Conservation (phyloP, 2,329 filamentous ascomycete genomes). For the Fusarium illudens region DNA sequence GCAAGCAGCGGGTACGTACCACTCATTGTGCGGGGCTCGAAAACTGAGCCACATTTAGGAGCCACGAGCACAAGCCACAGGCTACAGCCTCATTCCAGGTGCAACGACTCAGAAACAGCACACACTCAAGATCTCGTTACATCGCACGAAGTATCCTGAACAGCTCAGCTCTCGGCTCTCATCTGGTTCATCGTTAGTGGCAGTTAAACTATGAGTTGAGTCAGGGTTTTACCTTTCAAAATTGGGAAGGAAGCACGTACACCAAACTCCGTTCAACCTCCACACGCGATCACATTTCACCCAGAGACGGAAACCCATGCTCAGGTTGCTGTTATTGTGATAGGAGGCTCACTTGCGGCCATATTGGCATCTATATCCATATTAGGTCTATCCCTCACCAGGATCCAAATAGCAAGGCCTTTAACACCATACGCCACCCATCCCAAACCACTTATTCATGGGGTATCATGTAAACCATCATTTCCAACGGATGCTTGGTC, state of each 20-base stretch:
- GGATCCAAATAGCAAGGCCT: constrained; percentile 6
- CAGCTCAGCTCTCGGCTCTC: not conserved
- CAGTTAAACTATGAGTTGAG: not conserved
- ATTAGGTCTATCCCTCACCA: not conserved
- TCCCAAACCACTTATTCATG: constrained; percentile 7
- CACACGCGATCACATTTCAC: not conserved
- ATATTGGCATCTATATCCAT: constrained; percentile 11
- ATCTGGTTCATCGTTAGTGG: not conserved
- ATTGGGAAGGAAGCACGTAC: not conserved
- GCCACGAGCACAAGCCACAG: not conserved
- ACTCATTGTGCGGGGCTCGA: constrained; percentile 11
- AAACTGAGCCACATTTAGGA: not conserved
- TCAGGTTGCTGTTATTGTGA: not conserved
- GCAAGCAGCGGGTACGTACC: constrained; percentile 25
- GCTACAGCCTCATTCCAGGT: not conserved
- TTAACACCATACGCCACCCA: constrained; percentile 26
- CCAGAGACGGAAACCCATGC: not conserved
- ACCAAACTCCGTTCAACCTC: not conserved
- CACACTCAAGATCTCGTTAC: not conserved
- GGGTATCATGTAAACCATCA: constrained; percentile 27
- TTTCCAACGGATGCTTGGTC: not conserved
- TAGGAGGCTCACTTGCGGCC: constrained; percentile 6
- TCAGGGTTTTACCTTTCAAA: not conserved
- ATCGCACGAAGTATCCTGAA: not conserved
- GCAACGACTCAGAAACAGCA: not conserved